Evolutionary conservation across 306 rosid genomes (phyloP).

Genomic region (Medicago ruthenica): DNA sequence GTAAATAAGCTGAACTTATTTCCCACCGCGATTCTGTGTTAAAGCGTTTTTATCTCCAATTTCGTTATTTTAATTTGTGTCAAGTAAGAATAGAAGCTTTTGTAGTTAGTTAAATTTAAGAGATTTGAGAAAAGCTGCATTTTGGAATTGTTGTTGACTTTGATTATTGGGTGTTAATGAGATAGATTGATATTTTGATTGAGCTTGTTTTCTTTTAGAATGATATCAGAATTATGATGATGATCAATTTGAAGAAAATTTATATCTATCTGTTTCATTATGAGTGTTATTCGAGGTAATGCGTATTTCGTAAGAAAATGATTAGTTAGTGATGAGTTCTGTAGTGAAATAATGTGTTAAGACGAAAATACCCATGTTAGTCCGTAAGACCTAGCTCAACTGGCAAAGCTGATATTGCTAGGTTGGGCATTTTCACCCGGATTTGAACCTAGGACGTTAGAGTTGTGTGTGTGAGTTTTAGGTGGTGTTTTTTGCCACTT

Average conservation of each 20-base stretch:
- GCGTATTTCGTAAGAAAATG: neutral
- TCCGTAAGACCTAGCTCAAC: too few species aligned
- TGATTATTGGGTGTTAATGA: neutral
- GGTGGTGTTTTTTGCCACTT: too few species aligned
- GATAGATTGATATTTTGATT: neutral
- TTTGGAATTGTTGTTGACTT: conserved; percentile 9
- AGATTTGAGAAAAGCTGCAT: neutral
- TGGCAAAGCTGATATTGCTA: too few species aligned
- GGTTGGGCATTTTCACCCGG: too few species aligned
- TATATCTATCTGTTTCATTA: neutral
- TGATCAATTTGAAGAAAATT: neutral
- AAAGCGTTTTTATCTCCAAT: neutral
- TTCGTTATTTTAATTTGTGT: neutral
- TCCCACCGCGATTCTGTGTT: neutral
- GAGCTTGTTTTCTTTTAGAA: neutral
- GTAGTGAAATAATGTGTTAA: neutral
- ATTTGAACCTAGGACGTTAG: too few species aligned
- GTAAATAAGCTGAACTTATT: neutral
- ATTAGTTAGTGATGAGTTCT: neutral
- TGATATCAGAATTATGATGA: neutral
- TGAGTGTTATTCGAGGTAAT: neutral
- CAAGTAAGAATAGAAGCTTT: neutral
- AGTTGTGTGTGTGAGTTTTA: too few species aligned
- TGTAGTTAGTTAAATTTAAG: neutral
- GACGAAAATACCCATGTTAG: too few species aligned